A percentile compares a stretch with the other conserved stretches of the same genome.
Conservation (phyloP, 1,139 yeast genomes). For the Casaregolazyma lundiana region DNA sequence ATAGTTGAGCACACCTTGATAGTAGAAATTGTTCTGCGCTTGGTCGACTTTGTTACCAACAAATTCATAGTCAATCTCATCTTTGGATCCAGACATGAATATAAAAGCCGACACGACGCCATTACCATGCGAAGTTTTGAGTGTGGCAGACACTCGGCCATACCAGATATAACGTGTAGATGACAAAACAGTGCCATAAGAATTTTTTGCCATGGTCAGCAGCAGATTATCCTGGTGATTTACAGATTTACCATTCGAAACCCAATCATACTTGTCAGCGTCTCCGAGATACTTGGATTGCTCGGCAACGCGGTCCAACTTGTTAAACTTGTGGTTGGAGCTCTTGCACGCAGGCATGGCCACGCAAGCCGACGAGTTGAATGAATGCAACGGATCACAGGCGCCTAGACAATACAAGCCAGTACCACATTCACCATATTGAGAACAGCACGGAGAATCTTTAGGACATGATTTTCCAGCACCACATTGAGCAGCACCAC, state of each 20-base stretch:
- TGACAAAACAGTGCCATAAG: conserved; percentile 79
- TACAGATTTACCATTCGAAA: conserved; percentile 62
- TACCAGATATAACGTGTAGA: conserved; percentile 82
- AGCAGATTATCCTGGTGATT: conserved; percentile 51
- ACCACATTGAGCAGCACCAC: conserved; percentile 39
- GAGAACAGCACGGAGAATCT: conserved; percentile 74
- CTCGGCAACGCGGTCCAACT: conserved; percentile 31
- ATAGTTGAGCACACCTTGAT: conserved; percentile 67
- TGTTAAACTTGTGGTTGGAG: conserved; percentile 23
- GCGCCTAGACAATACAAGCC: conserved; percentile 81
- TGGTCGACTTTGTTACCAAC: conserved; percentile 65
- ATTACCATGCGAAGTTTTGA: conserved; percentile 67
- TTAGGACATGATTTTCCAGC: conserved; percentile 58
- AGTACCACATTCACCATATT: conserved; percentile 78
- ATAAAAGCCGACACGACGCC: conserved; percentile 90
- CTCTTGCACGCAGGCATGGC: conserved; percentile 45
- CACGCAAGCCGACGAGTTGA: conserved; percentile 58
- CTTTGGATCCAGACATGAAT: conserved; percentile 77
- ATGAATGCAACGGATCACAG: conserved; percentile 68
- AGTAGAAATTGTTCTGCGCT: conserved; percentile 75
- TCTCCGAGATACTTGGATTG: conserved; percentile 64
- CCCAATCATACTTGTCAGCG: conserved; percentile 63
- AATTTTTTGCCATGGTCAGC: conserved; percentile 71
- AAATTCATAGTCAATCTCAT: conserved; percentile 85
- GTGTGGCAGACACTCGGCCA: conserved; percentile 66